Base-by-base conservation (phyloP, 305 asterid species). In the Fraxinus paxiana region DNA sequence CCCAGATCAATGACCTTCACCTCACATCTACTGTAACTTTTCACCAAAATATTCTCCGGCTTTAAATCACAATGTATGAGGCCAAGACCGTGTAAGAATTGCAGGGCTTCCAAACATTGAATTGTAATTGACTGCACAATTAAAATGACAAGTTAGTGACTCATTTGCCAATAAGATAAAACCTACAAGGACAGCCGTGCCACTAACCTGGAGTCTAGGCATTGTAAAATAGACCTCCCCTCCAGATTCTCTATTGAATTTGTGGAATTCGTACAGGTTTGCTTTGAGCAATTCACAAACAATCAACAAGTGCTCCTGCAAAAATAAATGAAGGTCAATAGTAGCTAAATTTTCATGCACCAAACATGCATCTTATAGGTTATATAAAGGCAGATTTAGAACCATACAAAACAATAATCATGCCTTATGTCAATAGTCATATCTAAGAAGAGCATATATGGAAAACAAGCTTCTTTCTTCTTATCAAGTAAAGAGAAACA, bases 21-120 rank as follows among this genome's bases (percentile, higher is more conserved):
- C 87, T 96, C 99, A 84, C 99, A 96, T 85, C 98, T 89, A 87
- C 98, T 94, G 91, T 96, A 96, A 87, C 99, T 96, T 89, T 96
- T 96, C 86, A 94, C 98, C 88, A 96, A 90, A 84, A 96, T 96
- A 85, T 96, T 96, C 89, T 94, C 99, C 33, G 98, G 99, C 89
- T 94, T 94, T 90, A 94, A 88, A 84, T 96, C 99, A 82, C 99
- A 96, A 77, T 96, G 99, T 89, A 96, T 94, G 80, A 96, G 98
- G 81, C 99, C 98, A 84, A 94, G 97, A 70, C 91, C 77, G 80
- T 96, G 99, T 83, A 96, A 85, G 87, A 92, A 96, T 77, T 92
- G 92, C 87, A 96, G 97, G 3, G 99, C 94, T 88, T 96, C 97
- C 95, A 96, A 92, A 84, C 98, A 94, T 84, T 96, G 99, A 86